These are phyloP conservation scores for carrot (Daucus carota) DNA, from an alignment of 129 eudicot species.

Conservation along the genomic window DH1_v3.0 NC_030381.2:40479501-40480000, in stretches of 20 bases:
- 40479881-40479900: no score
- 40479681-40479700: conserved; percentile 26
- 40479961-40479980: not conserved
- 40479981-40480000: not conserved
- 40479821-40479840: not conserved
- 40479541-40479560: not conserved
- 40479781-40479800: not conserved
- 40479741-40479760: not conserved
- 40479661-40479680: conserved; percentile 54
- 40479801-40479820: not conserved
- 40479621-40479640: conserved; percentile 47
- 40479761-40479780: not conserved
- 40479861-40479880: not conserved
- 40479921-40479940: not conserved
- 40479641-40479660: conserved; percentile 68
- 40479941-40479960: not conserved
- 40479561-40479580: conserved; percentile 60
- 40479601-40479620: conserved; percentile 57
- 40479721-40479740: not conserved
- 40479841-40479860: not conserved
- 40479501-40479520: not conserved
- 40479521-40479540: not conserved
- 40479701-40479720: not conserved
- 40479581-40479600: conserved; percentile 66
- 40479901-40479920: not conserved